Evolutionary conservation across 768 basidiomycete genomes (phyloP), one percentile per base, ranked within the genome.

Genomic region (Chalciporus piperatus): DNA sequence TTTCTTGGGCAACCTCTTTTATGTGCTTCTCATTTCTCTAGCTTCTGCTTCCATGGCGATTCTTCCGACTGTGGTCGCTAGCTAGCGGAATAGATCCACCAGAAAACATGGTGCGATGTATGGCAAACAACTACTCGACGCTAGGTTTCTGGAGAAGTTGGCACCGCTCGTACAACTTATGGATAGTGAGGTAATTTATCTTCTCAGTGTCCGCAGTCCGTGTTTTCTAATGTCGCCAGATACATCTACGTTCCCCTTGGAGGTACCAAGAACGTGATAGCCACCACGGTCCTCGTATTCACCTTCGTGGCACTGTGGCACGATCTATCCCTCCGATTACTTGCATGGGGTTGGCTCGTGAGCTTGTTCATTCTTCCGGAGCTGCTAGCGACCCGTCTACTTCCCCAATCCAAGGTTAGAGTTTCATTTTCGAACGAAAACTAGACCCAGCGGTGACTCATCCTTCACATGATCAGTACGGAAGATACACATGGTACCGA

Each of bases 251-350:
- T 98, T 14, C 96, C 97, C 0, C 74, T 98, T 14, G 96, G 94
- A 14, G 97, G 95, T 2, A 66, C 79, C 6, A 69, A 73, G 39
- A 76, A 77, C 42, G 65, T 74, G 3, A 60, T 85, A 6, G 44
- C 87, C 20, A 86, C 95, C 38, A 89, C 83, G 0, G 55, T 85
- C 10, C 70, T 96, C 37, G 82, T 96, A 17, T 98, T 98, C 75
- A 89, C 96, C 1, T 98, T 99, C 61, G 95, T 98, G 20, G 96
- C 97, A 0, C 72, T 99, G 17, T 99, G 96, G 96, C 97, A 99
- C 59, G 97, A 98, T 64, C 76, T 98, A 2, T 89, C 89, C 0
- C 85, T 96, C 67, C 77, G 78, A 22, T 78, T 98, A 5, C 76
- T 99, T 2, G 85, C 92, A 2, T 99, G 95, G 95, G 96, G 97